A percentile compares a stretch with the other conserved stretches of the same genome.
Conservation (phyloP, 1,284 basidiomycete species). For the Papiliotrema nemorosa region DNA sequence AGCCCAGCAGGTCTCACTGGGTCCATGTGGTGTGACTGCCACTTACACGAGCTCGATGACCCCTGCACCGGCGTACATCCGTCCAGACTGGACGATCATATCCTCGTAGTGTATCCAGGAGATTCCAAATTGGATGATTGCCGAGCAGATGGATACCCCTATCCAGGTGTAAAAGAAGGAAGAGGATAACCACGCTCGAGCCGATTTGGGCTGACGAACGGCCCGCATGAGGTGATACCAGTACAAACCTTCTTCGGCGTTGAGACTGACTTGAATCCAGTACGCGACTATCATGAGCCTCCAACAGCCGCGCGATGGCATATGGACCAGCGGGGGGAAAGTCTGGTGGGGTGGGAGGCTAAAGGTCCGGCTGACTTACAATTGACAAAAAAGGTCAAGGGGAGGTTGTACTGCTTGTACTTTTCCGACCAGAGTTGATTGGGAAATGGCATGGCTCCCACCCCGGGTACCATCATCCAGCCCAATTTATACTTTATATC, state of each 20-base stretch:
- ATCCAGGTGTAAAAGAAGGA: constrained; percentile 33
- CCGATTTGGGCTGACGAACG: constrained; percentile 18
- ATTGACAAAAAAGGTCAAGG: constrained; percentile 1
- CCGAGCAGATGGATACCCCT: constrained; percentile 14
- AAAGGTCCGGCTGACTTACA: background rate
- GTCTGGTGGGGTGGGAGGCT: background rate
- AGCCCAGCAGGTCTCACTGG: background rate
- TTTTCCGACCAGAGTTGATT: constrained; percentile 14
- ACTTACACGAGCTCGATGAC: constrained; percentile 15
- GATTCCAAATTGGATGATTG: constrained; percentile 10
- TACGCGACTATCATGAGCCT: constrained; percentile 28
- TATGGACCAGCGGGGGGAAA: background rate
- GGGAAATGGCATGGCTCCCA: constrained; percentile 24
- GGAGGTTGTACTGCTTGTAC: constrained; percentile 6
- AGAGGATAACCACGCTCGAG: constrained; percentile 24
- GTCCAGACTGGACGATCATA: constrained; percentile 12
- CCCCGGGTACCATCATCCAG: constrained; percentile 17
- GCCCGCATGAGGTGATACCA: constrained; percentile 38
- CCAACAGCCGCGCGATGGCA: background rate
- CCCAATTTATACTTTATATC: constrained; percentile 26
- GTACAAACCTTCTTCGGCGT: constrained; percentile 33
- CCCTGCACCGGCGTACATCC: constrained; percentile 16
- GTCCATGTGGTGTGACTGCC: no score
- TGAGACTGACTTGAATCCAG: constrained; percentile 26
- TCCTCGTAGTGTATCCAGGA: constrained; percentile 17